phyloP scores from a whole-genome alignment of 331 rosid species.

The Arachis monticola region DNA sequence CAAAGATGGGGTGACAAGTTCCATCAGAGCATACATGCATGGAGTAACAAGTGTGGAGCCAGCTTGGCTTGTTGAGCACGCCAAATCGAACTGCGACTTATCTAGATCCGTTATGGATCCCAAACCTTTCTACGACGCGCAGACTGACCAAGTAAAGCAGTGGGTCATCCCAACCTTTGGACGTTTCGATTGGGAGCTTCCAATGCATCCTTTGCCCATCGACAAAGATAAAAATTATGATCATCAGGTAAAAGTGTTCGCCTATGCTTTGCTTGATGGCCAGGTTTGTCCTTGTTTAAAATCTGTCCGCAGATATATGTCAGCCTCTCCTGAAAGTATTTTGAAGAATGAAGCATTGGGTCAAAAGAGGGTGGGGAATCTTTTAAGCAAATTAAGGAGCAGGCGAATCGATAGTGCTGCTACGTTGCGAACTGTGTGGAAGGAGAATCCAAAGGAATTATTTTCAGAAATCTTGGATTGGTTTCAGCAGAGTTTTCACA shows the following conservation, averaged over 20 bases:
- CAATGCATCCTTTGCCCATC: slow-evolving; percentile 58
- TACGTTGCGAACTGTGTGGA: slow-evolving; percentile 68
- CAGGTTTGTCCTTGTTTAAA: slow-evolving; percentile 81
- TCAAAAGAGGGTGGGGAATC: slow-evolving; percentile 81
- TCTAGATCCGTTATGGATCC: slow-evolving; percentile 67
- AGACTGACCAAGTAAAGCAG: slow-evolving; percentile 61
- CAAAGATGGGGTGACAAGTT: slow-evolving; percentile 72
- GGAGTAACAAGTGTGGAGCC: slow-evolving; percentile 80
- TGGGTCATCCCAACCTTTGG: slow-evolving; percentile 77
- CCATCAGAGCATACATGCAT: slow-evolving; percentile 74
- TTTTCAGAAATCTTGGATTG: slow-evolving; percentile 70
- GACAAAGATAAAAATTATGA: slow-evolving; percentile 18
- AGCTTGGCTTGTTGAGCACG: slow-evolving; percentile 85
- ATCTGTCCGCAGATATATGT: slow-evolving; percentile 61
- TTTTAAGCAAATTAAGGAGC: slow-evolving; percentile 52
- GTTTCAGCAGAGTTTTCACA: slow-evolving; percentile 74
- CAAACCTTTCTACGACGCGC: slow-evolving; percentile 70
- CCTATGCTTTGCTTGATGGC: slow-evolving; percentile 84
- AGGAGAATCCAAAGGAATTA: slow-evolving; percentile 66
- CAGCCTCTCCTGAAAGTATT: slow-evolving; percentile 73
- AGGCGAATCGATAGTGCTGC: slow-evolving; percentile 59
- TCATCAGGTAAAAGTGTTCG: slow-evolving; percentile 61
- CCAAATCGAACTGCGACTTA: slow-evolving; percentile 69
- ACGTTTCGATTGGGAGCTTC: slow-evolving; percentile 85
- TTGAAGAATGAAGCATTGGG: slow-evolving; percentile 74